Evolutionary conservation across 495 filamentous ascomycete species (phyloP).

Genomic region (Xylaria grammica): DNA sequence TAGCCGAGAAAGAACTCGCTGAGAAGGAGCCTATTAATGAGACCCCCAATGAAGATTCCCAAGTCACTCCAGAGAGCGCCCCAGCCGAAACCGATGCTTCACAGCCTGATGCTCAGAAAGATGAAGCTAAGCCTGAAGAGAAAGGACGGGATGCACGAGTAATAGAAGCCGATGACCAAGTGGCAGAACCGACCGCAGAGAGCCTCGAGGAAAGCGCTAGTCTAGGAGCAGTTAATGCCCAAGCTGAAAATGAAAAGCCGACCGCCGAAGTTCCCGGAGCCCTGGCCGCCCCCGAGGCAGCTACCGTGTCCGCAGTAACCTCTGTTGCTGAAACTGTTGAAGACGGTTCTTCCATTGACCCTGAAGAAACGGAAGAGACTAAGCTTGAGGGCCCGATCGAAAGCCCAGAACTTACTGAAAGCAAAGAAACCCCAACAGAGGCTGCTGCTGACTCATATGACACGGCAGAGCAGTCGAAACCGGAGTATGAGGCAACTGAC

Average conservation of each 20-base stretch:
- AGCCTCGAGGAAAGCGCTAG: constrained; percentile 13
- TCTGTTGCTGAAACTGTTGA: not conserved
- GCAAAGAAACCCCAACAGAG: not conserved
- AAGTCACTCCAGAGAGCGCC: not conserved
- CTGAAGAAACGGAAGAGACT: not conserved
- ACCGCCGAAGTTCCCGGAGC: not conserved
- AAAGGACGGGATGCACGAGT: constrained; percentile 20
- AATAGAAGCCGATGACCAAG: constrained; percentile 1
- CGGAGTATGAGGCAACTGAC: not conserved
- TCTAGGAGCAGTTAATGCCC: not conserved
- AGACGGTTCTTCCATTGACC: not conserved
- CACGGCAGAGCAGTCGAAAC: not conserved
- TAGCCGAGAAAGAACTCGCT: constrained; percentile 7
- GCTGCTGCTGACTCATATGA: not conserved
- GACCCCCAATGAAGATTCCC: not conserved
- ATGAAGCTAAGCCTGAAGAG: constrained; percentile 19
- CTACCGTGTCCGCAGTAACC: not conserved
- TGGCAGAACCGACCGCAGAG: constrained; percentile 11
- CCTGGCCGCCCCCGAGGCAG: too few species aligned
- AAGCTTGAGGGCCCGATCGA: constrained; percentile 18
- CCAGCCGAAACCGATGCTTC: not conserved
- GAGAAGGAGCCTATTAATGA: constrained; percentile 12
- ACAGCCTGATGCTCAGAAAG: constrained; percentile 1
- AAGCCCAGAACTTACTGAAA: not conserved
- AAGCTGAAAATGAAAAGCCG: not conserved